Conservation (phyloP, 305 asterid species). For the Fraxinus velutina region DNA sequence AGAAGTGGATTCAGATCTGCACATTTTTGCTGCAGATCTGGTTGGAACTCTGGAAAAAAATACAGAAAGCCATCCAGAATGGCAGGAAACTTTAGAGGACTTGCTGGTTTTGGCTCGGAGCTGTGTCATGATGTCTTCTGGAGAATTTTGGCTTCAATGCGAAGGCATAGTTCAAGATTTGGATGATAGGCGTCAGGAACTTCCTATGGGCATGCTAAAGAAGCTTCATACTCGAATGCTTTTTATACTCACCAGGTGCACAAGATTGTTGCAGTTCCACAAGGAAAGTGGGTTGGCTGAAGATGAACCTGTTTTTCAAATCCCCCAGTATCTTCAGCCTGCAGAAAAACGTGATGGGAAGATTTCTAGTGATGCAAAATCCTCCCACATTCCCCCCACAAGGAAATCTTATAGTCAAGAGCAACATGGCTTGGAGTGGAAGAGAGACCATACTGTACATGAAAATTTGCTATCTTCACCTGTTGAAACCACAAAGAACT, state of each 20-base stretch:
- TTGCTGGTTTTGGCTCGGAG: conserved; percentile 84
- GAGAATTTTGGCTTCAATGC: conserved; percentile 98
- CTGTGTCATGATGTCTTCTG: conserved; percentile 93
- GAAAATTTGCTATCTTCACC: conserved; percentile 41
- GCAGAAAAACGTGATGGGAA: conserved; percentile 53
- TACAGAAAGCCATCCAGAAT: conserved; percentile 83
- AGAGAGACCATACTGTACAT: conserved; percentile 41
- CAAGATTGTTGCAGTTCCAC: conserved; percentile 92
- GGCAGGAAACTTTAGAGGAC: conserved; percentile 98
- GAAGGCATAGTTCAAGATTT: conserved; percentile 98
- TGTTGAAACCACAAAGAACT: conserved; percentile 43
- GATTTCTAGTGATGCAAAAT: conserved; percentile 45
- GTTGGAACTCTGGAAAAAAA: conserved; percentile 90
- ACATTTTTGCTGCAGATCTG: conserved; percentile 88
- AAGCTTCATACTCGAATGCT: conserved; percentile 99
- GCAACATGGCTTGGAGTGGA: conserved; percentile 63
- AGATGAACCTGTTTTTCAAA: conserved; percentile 69
- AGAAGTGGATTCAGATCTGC: conserved; percentile 97
- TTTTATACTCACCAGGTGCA: conserved; percentile 96
- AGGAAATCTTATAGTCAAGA: conserved; percentile 94
- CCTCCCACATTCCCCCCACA: conserved; percentile 43
- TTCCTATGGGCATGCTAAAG: conserved; percentile 83
- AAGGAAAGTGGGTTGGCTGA: conserved; percentile 95
- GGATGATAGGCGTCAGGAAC: conserved; percentile 98
- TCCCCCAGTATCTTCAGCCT: conserved; percentile 88